These are phyloP conservation scores for Cenchrus fungigraminus DNA, from an alignment of 176 grass and related monocot genomes.

Conservation along the genomic window DNA sequence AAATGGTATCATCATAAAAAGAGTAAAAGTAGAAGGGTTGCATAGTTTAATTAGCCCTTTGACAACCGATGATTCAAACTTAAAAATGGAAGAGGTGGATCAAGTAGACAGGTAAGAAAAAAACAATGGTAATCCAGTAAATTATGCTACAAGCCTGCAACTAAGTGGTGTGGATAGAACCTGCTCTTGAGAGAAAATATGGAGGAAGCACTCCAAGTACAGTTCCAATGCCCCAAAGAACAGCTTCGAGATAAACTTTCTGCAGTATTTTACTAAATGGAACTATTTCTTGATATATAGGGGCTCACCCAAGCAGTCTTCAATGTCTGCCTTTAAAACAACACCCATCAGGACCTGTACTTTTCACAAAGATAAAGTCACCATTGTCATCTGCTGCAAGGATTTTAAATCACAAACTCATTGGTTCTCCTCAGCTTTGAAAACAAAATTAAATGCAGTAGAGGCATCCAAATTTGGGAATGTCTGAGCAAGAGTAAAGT, in stretches of 20 bases:
- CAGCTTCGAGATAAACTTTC: conserved; percentile 44
- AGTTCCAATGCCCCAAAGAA: background rate
- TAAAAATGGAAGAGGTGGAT: background rate
- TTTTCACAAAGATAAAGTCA: conserved; percentile 38
- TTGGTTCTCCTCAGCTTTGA: conserved; percentile 60
- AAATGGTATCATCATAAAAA: too few relatives aligned
- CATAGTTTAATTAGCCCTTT: background rate
- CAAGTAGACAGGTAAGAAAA: conserved; percentile 16
- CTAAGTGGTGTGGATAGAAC: conserved; percentile 42
- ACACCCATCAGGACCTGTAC: too few relatives aligned
- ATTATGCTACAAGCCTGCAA: background rate
- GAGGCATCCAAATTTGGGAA: conserved; percentile 69
- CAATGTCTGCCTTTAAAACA: too few relatives aligned
- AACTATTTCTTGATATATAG: conserved; percentile 70
- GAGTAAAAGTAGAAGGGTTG: background rate
- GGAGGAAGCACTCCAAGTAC: conserved; percentile 90
- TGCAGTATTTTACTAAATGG: conserved; percentile 79
- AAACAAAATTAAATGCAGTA: conserved; percentile 74
- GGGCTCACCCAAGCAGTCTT: background rate
- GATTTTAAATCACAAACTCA: conserved; percentile 55
- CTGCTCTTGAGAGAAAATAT: conserved; percentile 97
- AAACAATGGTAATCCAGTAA: background rate
- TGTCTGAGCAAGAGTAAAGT: conserved; percentile 53
- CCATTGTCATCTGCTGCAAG: conserved; percentile 65
- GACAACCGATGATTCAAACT: conserved; percentile 15